These are phyloP conservation scores for Agaricus blazei DNA, from an alignment of 768 basidiomycete species.

Conservation along the genomic window DNA sequence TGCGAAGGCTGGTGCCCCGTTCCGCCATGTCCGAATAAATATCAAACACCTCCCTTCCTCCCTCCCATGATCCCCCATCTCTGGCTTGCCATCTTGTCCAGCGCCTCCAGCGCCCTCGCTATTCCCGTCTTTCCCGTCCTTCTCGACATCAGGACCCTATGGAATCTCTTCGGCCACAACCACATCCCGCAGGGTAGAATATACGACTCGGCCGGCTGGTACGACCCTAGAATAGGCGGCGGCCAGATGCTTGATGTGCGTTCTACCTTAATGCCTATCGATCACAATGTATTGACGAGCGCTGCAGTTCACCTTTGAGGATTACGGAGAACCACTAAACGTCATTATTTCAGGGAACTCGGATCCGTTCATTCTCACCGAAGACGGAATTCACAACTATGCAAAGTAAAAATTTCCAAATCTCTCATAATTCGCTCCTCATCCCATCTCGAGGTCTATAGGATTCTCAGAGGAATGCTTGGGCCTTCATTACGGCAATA, in stretches of 20 bases:
- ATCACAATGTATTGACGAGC: not conserved
- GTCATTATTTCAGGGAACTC: slow-evolving; percentile 75
- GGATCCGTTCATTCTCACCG: slow-evolving; percentile 76
- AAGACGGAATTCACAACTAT: slow-evolving; percentile 63
- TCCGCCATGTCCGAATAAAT: not conserved
- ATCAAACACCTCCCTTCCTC: no score
- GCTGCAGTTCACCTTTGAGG: slow-evolving; percentile 56
- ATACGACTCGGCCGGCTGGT: slow-evolving; percentile 29
- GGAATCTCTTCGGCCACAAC: not conserved
- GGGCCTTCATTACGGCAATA: slow-evolving; percentile 68
- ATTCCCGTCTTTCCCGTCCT: not conserved
- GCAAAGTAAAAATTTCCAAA: slow-evolving; percentile 43
- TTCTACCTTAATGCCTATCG: not conserved
- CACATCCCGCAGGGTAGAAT: no score
- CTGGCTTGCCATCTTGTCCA: not conserved
- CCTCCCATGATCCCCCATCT: not conserved
- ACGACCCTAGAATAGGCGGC: slow-evolving; percentile 69
- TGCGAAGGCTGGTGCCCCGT: no score
- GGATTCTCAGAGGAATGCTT: slow-evolving; percentile 83
- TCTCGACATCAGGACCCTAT: not conserved
- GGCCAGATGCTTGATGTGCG: slow-evolving; percentile 75
- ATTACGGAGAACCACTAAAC: slow-evolving; percentile 78
- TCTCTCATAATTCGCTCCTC: not conserved
- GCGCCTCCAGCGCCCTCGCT: not conserved
- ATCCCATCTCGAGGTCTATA: slow-evolving; percentile 48